Evolutionary conservation across 192 early-diverging fungal species (phyloP).

Genomic region (Dimargaris cristalligena): DNA sequence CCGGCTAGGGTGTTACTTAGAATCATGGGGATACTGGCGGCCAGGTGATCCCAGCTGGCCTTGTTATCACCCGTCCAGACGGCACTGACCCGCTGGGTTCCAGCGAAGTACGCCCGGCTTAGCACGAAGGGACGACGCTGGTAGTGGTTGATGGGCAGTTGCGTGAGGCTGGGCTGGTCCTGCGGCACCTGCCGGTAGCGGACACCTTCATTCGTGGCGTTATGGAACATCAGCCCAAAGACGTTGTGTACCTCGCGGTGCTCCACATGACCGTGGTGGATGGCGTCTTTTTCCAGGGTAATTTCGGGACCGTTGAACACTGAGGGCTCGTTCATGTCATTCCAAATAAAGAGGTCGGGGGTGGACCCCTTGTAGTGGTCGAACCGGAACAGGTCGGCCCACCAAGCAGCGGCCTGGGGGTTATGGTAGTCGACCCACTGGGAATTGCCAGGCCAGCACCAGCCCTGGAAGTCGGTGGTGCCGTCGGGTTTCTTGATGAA

Average conservation of each 20-base stretch:
- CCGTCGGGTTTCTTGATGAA: slow-evolving; percentile 67
- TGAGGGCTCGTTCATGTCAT: slow-evolving; percentile 99
- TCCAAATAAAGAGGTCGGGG: slow-evolving; percentile 76
- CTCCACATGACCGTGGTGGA: slow-evolving; percentile 77
- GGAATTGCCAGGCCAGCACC: slow-evolving; percentile 96
- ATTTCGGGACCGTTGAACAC: slow-evolving; percentile 96
- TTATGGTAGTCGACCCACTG: slow-evolving; percentile 87
- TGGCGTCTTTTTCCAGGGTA: slow-evolving; percentile 84
- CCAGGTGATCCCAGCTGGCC: slow-evolving; percentile 77
- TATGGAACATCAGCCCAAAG: slow-evolving; percentile 76
- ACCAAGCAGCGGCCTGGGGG: slow-evolving; percentile 59
- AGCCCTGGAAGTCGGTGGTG: slow-evolving; percentile 63
- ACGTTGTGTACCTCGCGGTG: slow-evolving; percentile 93
- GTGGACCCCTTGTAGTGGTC: slow-evolving; percentile 74
- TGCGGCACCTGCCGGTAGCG: slow-evolving; percentile 21
- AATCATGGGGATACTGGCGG: slow-evolving; percentile 71
- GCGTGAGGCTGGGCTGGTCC: background rate
- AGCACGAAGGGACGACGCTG: slow-evolving; percentile 78
- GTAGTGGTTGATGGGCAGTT: slow-evolving; percentile 16
- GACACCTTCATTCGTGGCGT: slow-evolving; percentile 71
- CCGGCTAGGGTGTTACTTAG: slow-evolving; percentile 73
- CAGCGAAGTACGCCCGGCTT: slow-evolving; percentile 90
- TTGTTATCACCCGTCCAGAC: slow-evolving; percentile 98
- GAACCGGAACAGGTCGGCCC: slow-evolving; percentile 57
- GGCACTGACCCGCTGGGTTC: slow-evolving; percentile 86